These are phyloP conservation scores for Polytrichum commune DNA, from an alignment of 225 moss, liverwort and hornwort species.

Conservation along the genomic window DNA sequence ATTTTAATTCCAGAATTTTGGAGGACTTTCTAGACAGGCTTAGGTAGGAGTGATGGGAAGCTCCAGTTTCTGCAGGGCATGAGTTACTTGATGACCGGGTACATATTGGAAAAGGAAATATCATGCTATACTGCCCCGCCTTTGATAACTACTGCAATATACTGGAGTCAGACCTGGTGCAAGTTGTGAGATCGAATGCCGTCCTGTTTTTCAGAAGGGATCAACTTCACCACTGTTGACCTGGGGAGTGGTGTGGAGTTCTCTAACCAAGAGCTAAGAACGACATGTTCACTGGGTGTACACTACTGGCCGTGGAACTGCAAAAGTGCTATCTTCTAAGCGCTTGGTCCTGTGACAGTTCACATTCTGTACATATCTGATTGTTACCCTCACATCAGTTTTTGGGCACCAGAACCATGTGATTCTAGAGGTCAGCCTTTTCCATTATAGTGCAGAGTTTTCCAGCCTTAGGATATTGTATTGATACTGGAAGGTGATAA, in stretches of 20 bases:
- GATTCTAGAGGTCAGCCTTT: constrained; percentile 38
- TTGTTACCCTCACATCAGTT: constrained; percentile 12
- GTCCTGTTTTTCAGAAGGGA: neutral
- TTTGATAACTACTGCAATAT: neutral
- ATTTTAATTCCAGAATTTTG: constrained; percentile 34
- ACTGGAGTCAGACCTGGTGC: neutral
- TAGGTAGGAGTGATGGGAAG: constrained; percentile 16
- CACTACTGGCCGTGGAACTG: constrained; percentile 17
- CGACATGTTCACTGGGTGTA: constrained; percentile 24
- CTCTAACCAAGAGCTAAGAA: constrained; percentile 2
- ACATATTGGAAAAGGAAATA: neutral
- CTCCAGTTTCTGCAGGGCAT: neutral
- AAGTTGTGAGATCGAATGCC: neutral
- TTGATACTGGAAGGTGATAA: constrained; percentile 2
- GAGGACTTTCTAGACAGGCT: constrained; percentile 49
- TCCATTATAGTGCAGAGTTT: constrained; percentile 24
- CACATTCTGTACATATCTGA: constrained; percentile 25
- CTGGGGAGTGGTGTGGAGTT: neutral
- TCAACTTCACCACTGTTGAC: neutral
- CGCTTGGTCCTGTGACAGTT: constrained; percentile 17
- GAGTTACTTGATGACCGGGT: neutral
- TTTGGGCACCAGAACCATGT: constrained; percentile 14
- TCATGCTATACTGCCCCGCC: neutral
- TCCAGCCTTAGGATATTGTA: constrained; percentile 29
- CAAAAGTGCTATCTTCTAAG: constrained; percentile 10